Base-by-base conservation (phyloP, 768 basidiomycete species). In the Amanita subjunquillea region DNA sequence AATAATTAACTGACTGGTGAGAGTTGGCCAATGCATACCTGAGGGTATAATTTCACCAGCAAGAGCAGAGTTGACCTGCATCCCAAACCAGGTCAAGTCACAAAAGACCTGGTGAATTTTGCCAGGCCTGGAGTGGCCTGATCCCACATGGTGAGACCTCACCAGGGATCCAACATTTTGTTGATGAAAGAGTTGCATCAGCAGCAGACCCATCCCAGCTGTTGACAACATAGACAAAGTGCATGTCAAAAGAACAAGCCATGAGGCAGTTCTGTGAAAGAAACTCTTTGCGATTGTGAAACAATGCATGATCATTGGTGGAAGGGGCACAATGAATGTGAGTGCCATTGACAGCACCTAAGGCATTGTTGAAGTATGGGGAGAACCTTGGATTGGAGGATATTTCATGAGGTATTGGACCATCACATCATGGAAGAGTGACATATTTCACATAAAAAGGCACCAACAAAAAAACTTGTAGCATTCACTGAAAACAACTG, bases 161-260 rank as follows among this genome's bases (percentile, higher is more conserved):
- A n/a, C n/a, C n/a, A n/a, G n/a, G n/a, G n/a, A n/a, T n/a, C n/a
- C n/a, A n/a, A n/a, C n/a, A n/a, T n/a, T n/a, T n/a, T n/a, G n/a
- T n/a, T n/a, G n/a, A n/a, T n/a, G n/a, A 73, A 17, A 73, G 60
- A 0, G 56, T 53, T 13, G 63, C 57, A 63, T 75, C 70, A 6
- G 70, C 60, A 4, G 62, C 61, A 38, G 64, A 67, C 0, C 72
- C 73, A 38, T 76, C 72, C 66, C 68, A 74, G 1, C 72, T 69
- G 50, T 61, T 66, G 3, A 70, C 54, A 3, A 71, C 44, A 57
- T 73, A 76, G 6, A 60, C 57, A 48, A 75, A 74, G 2, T 49
- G 38, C 27, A 73, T 48, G 30, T 61, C 46, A 48, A 73, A 73
- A 1, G 57, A 57, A 12, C 66, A 70, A 2, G 53, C 61, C 13